These are phyloP conservation scores for Phyllosticta capitalensis DNA, from an alignment of 2,329 filamentous ascomycete genomes.

Conservation along the genomic window DNA sequence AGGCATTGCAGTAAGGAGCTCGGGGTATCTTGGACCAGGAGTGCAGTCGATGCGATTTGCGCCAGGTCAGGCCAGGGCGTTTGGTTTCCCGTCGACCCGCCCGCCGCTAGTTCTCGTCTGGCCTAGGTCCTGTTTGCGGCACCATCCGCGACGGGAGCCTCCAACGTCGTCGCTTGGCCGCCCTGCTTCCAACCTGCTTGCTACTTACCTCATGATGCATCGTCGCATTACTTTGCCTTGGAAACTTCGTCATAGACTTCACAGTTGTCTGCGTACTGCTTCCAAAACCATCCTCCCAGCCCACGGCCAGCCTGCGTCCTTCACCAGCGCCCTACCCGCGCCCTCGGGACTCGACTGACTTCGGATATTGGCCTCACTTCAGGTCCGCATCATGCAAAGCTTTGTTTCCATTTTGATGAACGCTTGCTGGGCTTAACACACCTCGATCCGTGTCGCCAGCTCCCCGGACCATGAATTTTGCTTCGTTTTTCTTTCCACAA, in stretches of 20 bases:
- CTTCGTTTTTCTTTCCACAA: not conserved
- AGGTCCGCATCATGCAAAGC: not conserved
- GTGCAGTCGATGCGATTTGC: not conserved
- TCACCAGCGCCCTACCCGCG: not conserved
- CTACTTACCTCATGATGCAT: not conserved
- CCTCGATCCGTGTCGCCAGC: not conserved
- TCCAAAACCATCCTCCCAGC: too few species aligned
- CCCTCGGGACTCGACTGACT: not conserved
- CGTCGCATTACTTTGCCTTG: not conserved
- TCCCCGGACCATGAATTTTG: not conserved
- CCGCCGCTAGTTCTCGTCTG: not conserved
- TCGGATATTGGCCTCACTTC: not conserved
- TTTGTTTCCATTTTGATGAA: not conserved
- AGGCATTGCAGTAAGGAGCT: not conserved
- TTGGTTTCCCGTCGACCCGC: not conserved
- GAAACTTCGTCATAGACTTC: not conserved
- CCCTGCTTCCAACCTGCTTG: not conserved
- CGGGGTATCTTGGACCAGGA: not conserved
- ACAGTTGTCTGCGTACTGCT: too few species aligned
- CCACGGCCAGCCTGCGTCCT: too few species aligned
- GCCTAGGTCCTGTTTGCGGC: not conserved
- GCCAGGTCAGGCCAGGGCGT: not conserved
- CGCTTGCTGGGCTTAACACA: too few species aligned
- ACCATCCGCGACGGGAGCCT: too few species aligned
- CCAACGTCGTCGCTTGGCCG: not conserved